Evolutionary conservation across 768 basidiomycete species (phyloP), one percentile per base, ranked within the genome.

Genomic region (Suillus ampliporus): DNA sequence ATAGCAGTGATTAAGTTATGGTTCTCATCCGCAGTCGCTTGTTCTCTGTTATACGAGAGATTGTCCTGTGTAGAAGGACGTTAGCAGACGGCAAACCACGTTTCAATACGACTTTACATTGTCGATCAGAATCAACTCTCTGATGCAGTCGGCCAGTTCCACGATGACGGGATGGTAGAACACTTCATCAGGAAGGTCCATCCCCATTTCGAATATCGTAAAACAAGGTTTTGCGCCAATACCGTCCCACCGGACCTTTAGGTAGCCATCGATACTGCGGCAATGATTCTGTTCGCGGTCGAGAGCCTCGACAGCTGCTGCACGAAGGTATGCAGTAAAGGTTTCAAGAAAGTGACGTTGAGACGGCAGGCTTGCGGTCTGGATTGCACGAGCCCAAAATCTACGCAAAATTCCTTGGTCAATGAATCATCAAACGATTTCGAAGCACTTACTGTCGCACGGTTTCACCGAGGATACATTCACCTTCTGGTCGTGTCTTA

Each of bases 181-280:
- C 23, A 77, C 72, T 19, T 77, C 70, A 34, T 77, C 70, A 4
- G 78, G 73, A 1, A 80, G n/a, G n/a, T n/a, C n/a, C n/a, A n/a
- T n/a, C n/a, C n/a, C n/a, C n/a, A 79, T 60, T 44, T 76, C 74
- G 13, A 68, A 50, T 8, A 74, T 62, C 15, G 68, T 72, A 51
- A 77, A 72, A 7, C 70, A 69, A 1, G 79, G 74, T 28, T 67
- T 64, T 5, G 67, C 64, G 2, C 78, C 78, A 51, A 72, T 68
- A 8, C 71, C 76, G 14, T 74, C 59, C 9, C 77, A 69, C 5
- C 79, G 76, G 43, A 76, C 43, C 5, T 61, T 63, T 5, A 80
- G 62, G 60, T 76, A 80, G 21, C 66, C 71, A 1, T 72, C 67
- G 40, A 80, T 67, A 13, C 48, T 61, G 19, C 70, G 73, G 23